Percentiles rank a stretch among this genome's conserved stretches.
phyloP scores from a whole-genome alignment of 192 early-diverging fungal genomes.

The Geranomyces variabilis region DNA sequence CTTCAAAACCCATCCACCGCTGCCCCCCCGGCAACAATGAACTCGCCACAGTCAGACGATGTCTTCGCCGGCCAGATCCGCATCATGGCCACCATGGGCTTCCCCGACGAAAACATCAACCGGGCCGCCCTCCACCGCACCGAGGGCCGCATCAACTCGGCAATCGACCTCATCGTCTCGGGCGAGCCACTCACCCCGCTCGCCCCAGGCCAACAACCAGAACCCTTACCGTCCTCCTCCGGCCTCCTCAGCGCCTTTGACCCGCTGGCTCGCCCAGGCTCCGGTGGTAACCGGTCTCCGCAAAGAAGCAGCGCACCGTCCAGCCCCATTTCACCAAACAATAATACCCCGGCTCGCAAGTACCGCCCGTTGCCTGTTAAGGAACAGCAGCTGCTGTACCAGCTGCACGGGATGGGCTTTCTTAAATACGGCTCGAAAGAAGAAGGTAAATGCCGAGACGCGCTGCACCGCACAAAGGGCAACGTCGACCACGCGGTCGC shows the following conservation, averaged over 20 bases:
- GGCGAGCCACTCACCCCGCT: constrained; percentile 11
- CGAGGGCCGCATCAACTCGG: constrained; percentile 32
- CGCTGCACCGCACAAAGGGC: constrained; percentile 34
- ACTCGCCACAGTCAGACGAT: constrained; percentile 23
- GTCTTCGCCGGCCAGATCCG: constrained; percentile 31
- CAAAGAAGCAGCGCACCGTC: neutral
- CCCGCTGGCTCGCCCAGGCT: neutral
- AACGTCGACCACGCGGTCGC: constrained; percentile 33
- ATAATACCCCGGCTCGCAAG: neutral
- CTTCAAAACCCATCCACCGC: too few relatives aligned
- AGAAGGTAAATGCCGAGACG: constrained; percentile 42
- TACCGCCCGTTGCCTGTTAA: constrained; percentile 23
- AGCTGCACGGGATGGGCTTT: constrained; percentile 40
- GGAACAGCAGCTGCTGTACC: constrained; percentile 27
- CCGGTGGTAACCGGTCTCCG: neutral
- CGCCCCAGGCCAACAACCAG: neutral
- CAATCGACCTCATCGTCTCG: constrained; percentile 37
- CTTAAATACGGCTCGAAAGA: neutral
- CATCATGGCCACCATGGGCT: constrained; percentile 37
- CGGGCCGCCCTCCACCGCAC: constrained; percentile 25
- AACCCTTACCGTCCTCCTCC: neutral
- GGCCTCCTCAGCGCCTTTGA: constrained; percentile 9
- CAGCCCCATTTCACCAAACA: neutral
- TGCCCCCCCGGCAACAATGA: too few relatives aligned
- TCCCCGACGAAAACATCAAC: constrained; percentile 39